phyloP scores from a whole-genome alignment of 768 basidiomycete genomes.

The Postia placenta region DNA sequence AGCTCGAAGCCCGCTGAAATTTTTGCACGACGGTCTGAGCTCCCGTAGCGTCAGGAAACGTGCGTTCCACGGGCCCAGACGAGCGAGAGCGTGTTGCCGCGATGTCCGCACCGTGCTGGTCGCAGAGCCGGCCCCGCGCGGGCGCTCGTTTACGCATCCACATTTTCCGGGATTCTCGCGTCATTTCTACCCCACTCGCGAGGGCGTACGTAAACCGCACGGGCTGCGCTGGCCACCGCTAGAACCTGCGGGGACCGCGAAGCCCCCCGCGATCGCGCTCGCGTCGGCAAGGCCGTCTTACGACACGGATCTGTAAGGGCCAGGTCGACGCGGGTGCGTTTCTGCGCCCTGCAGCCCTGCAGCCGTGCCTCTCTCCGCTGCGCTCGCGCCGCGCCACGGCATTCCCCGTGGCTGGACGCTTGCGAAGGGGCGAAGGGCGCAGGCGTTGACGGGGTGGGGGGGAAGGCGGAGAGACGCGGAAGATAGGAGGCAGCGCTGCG shows the following conservation, averaged over 20 bases:
- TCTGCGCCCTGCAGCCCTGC: too few species aligned
- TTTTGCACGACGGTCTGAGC: too few species aligned
- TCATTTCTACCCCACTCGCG: neutral
- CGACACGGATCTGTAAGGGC: conserved; percentile 17
- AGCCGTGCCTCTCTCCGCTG: conserved; percentile 17
- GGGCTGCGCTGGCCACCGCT: conserved; percentile 11
- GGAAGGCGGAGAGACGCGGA: conserved; percentile 46
- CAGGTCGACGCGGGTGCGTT: conserved; percentile 23
- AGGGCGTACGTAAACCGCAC: conserved; percentile 10
- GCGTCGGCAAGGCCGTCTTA: conserved; percentile 14
- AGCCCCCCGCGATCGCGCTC: conserved; percentile 29
- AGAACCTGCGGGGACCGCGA: conserved; percentile 23
- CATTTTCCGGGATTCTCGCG: neutral
- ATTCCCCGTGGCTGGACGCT: conserved; percentile 18
- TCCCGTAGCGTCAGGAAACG: too few species aligned
- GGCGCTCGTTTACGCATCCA: neutral
- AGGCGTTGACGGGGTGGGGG: conserved; percentile 32
- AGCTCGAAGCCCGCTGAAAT: too few species aligned
- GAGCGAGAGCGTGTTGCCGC: neutral
- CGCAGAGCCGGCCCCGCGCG: too few species aligned
- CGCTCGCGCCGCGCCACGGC: conserved; percentile 19
- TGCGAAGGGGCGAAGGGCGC: conserved; percentile 31
- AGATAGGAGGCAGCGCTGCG: conserved; percentile 55
- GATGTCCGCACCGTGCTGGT: neutral
- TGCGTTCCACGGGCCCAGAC: too few species aligned